These are phyloP conservation scores for Casuarina equisetifolia DNA, from an alignment of 306 rosid species.

Conservation along the genomic window DNA sequence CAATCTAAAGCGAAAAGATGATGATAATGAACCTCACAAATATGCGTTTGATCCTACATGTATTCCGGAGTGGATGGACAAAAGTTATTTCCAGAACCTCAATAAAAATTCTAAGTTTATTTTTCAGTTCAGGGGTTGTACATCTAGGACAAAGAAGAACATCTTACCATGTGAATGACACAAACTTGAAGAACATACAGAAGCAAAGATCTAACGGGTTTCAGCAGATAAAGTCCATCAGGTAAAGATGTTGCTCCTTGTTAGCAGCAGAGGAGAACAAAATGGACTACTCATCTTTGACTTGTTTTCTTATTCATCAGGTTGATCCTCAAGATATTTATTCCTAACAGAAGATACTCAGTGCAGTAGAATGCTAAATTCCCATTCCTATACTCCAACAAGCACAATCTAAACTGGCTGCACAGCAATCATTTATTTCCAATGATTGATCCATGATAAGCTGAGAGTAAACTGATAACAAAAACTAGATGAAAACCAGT, in stretches of 20 bases:
- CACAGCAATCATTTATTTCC: neutral
- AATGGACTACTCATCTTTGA: neutral
- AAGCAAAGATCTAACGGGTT: neutral
- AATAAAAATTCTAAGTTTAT: neutral
- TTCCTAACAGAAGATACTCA: neutral
- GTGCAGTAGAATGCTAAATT: neutral
- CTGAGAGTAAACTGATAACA: neutral
- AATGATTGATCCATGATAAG: neutral
- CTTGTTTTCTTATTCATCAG: neutral
- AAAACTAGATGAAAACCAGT: neutral
- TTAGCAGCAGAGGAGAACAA: neutral
- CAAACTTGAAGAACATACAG: neutral
- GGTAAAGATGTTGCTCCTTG: neutral
- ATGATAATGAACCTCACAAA: neutral
- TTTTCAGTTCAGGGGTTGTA: neutral
- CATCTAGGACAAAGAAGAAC: neutral
- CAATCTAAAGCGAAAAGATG: neutral
- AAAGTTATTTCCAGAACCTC: neutral
- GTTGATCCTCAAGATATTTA: neutral
- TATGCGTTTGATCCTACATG: neutral
- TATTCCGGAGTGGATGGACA: neutral
- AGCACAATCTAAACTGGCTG: neutral
- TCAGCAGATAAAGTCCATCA: neutral
- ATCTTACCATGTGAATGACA: neutral
- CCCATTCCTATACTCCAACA: neutral